Conservation (phyloP, 495 filamentous ascomycete genomes). For the Aspergillus olivimuriae region DNA sequence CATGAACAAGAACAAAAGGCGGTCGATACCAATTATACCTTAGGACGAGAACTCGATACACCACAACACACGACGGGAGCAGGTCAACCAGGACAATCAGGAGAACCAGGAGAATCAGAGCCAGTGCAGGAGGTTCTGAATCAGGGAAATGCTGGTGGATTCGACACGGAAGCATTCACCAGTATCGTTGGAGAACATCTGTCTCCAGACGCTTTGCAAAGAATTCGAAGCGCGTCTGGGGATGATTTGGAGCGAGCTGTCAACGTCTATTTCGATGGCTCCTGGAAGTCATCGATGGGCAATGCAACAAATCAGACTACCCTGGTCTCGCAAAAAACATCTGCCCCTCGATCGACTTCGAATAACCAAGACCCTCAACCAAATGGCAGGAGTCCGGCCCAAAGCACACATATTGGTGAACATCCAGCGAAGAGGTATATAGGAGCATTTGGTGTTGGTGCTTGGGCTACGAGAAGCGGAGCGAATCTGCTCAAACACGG, state of each 20-base stretch:
- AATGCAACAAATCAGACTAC: slow-evolving; percentile 8
- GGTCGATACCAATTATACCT: neutral
- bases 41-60: neutral
- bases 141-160: slow-evolving; percentile 27
- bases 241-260: slow-evolving; percentile 61
- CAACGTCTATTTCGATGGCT: slow-evolving; percentile 90
- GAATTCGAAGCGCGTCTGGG: slow-evolving; percentile 52
- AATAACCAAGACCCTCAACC: neutral
- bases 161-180: slow-evolving; percentile 64
- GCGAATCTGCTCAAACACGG: slow-evolving; percentile 64
- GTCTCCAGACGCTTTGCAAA: slow-evolving; percentile 39
- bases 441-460: slow-evolving; percentile 85
- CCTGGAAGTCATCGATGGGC: slow-evolving; percentile 57
- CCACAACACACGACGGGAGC: neutral
- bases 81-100: neutral
- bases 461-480: slow-evolving; percentile 89
- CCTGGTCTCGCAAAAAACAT: slow-evolving; percentile 7
- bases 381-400: slow-evolving; percentile 8
- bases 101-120: neutral
- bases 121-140: neutral
- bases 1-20: neutral
- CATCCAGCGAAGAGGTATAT: slow-evolving; percentile 67
- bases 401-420: slow-evolving; percentile 33
- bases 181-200: slow-evolving; percentile 64
- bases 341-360: slow-evolving; percentile 5